Conservation (phyloP, 768 basidiomycete species). For the Xerocomus potaroensis region DNA sequence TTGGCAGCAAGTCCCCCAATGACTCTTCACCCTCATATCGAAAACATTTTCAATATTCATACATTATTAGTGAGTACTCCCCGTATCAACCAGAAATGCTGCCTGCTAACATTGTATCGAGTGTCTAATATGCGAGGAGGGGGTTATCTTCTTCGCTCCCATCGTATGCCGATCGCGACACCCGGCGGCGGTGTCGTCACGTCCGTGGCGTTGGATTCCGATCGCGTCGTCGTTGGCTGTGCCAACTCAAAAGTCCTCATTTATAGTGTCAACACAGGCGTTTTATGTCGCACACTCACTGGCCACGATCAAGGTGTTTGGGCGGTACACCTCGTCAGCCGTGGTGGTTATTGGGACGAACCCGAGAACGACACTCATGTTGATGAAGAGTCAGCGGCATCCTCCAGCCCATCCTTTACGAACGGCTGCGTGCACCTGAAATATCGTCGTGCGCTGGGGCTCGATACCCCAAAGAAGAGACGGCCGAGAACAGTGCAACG, state of each 20-base stretch:
- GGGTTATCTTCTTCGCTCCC: conserved; percentile 64
- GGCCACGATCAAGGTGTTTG: conserved; percentile 93
- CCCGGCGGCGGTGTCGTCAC: conserved; percentile 71
- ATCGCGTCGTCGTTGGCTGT: conserved; percentile 86
- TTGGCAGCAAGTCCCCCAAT: conserved; percentile 2
- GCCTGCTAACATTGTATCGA: conserved; percentile 26
- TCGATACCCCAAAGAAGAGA: conserved; percentile 30
- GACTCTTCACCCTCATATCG: conserved; percentile 45
- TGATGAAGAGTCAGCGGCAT: conserved; percentile 4
- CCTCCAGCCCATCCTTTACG: conserved; percentile 7
- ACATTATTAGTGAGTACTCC: conserved; percentile 56
- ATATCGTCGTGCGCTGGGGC: conserved; percentile 50
- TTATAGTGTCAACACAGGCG: conserved; percentile 76
- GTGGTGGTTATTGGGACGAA: conserved; percentile 47
- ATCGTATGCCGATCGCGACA: conserved; percentile 44
- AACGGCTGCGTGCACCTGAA: conserved; percentile 26
- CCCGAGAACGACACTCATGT: conserved; percentile 7
- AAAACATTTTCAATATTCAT: conserved; percentile 67
- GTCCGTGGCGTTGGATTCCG: conserved; percentile 75
- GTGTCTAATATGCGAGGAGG: conserved; percentile 80
- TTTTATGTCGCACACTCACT: conserved; percentile 67
- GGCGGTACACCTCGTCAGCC: conserved; percentile 77
- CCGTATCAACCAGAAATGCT: neutral
- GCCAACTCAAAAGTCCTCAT: conserved; percentile 82
- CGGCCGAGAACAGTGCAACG: conserved; percentile 16